A percentile compares a stretch with the other conserved stretches of the same genome.
phyloP scores from a whole-genome alignment of 345 rosid genomes.

The Orychophragmus violaceus region DNA sequence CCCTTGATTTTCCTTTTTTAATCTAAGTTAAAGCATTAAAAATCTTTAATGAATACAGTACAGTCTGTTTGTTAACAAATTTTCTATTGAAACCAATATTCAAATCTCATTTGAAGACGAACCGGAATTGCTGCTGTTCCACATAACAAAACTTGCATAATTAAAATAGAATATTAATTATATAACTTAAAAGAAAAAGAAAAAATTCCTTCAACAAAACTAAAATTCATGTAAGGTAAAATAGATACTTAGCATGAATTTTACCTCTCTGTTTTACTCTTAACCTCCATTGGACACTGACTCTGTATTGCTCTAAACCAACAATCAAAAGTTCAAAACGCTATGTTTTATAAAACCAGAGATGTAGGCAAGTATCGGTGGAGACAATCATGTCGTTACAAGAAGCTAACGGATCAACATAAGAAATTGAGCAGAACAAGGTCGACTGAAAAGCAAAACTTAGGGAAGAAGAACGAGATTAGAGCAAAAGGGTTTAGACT shows the following conservation, averaged over 20 bases:
- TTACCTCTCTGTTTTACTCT: neutral
- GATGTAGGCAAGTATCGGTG: slow-evolving; percentile 22
- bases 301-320: neutral
- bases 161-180: too few species aligned
- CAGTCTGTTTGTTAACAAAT: neutral
- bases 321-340: neutral
- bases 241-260: too few species aligned
- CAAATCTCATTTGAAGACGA: too few species aligned
- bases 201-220: too few species aligned
- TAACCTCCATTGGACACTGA: neutral
- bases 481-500: slow-evolving; percentile 50
- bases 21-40: neutral
- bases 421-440: slow-evolving; percentile 26
- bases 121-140: too few species aligned
- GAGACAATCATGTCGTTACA: slow-evolving; percentile 34
- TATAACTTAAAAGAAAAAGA: too few species aligned
- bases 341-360: neutral
- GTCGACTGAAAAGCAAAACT: slow-evolving; percentile 29
- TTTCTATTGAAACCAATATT: neutral
- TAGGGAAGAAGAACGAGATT: slow-evolving; percentile 40
- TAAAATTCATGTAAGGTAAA: too few species aligned
- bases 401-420: slow-evolving; percentile 30
- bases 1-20: neutral
- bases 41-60: neutral
- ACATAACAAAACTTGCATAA: too few species aligned